Conservation (phyloP, 2,329 filamentous ascomycete species). For the Domatiomyces globalis region DNA sequence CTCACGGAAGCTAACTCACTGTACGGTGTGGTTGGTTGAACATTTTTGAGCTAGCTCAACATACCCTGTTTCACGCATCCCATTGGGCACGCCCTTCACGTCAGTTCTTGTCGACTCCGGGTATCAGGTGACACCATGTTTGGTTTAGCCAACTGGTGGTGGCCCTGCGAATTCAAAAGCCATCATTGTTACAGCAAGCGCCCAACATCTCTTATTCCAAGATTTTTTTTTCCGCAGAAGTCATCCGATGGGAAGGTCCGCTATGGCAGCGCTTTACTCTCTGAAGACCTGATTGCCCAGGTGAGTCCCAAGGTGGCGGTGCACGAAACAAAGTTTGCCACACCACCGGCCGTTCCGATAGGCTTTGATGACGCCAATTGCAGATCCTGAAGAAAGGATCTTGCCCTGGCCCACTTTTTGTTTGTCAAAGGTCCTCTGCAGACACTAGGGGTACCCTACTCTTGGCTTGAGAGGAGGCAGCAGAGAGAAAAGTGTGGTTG, state of each 20-base stretch:
- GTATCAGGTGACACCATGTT: background rate
- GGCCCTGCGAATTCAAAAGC: background rate
- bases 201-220: background rate
- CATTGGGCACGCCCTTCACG: background rate
- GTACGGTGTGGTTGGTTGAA: background rate
- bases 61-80: background rate
- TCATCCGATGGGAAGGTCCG: background rate
- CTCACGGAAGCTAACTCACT: constrained; percentile 11
- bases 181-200: background rate
- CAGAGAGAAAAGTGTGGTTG: too few relatives aligned
- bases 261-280: background rate
- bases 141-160: background rate
- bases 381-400: too few relatives aligned
- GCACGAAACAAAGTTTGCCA: background rate
- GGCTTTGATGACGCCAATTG: too few relatives aligned
- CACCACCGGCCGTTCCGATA: background rate
- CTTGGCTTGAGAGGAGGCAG: too few relatives aligned
- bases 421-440: too few relatives aligned
- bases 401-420: too few relatives aligned
- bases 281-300: background rate
- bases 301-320: background rate
- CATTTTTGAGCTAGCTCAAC: background rate
- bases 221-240: background rate
- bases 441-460: too few relatives aligned
- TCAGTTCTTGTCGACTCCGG: background rate